Evolutionary conservation across 176 grass and related monocot species (phyloP).

Genomic region (Bolboschoenus planiculmis): DNA sequence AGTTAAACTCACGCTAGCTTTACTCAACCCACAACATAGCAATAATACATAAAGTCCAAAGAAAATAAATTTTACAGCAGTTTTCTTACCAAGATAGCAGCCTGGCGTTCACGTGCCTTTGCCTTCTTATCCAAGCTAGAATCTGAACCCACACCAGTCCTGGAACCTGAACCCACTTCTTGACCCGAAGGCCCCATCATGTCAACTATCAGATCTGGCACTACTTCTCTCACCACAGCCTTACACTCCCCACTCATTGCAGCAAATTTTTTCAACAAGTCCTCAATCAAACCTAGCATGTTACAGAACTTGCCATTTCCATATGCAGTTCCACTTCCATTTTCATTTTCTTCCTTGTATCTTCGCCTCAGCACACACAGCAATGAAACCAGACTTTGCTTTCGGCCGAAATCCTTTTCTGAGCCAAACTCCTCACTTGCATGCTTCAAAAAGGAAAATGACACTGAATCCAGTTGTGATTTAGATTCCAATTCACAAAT

Average conservation of each 20-base stretch:
- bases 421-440: constrained; percentile 50
- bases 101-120: constrained; percentile 79
- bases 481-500: constrained; percentile 63
- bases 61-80: too few species aligned
- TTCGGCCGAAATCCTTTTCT: constrained; percentile 43
- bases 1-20: too few species aligned
- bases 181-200: constrained; percentile 25
- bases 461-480: constrained; percentile 10
- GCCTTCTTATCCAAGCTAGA: constrained; percentile 49
- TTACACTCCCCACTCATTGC: constrained; percentile 55
- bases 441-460: constrained; percentile 54
- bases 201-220: constrained; percentile 46
- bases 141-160: constrained; percentile 39
- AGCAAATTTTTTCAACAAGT: constrained; percentile 78
- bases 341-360: constrained; percentile 75
- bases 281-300: constrained; percentile 72
- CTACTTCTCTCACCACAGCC: constrained; percentile 51
- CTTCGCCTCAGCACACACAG: constrained; percentile 74
- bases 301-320: constrained; percentile 71
- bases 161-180: constrained; percentile 23
- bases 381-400: constrained; percentile 60
- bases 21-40: background rate
- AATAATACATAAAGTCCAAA: background rate
- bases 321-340: constrained; percentile 29
- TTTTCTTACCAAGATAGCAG: constrained; percentile 81